Conservation (phyloP, 2,329 filamentous ascomycete species). For the Stachybotrys chartarum region DNA sequence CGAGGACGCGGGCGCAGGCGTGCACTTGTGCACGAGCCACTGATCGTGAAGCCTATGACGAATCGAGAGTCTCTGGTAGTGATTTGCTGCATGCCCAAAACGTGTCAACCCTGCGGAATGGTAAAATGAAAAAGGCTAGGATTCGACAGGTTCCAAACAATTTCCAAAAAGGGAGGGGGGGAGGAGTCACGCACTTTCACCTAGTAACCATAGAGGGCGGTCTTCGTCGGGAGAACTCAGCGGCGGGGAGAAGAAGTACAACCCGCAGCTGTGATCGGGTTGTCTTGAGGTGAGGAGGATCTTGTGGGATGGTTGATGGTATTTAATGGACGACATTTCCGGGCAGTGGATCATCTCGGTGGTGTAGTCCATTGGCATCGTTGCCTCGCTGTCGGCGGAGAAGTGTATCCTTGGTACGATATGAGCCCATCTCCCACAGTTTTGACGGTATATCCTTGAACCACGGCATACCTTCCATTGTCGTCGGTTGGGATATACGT, state of each 20-base stretch:
- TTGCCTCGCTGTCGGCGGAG: not conserved
- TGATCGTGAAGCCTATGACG: slow-evolving; percentile 15
- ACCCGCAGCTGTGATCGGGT: slow-evolving; percentile 19
- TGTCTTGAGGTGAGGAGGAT: slow-evolving; percentile 35
- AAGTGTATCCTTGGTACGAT: not conserved
- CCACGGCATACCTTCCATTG: slow-evolving; percentile 27
- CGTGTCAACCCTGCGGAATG: not conserved
- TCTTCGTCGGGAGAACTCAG: slow-evolving; percentile 17
- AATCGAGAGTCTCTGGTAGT: slow-evolving; percentile 23
- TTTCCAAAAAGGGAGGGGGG: not conserved
- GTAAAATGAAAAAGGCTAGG: not conserved
- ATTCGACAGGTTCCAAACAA: not conserved
- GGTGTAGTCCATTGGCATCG: slow-evolving; percentile 2
- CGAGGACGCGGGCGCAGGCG: slow-evolving; percentile 31
- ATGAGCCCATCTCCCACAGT: not conserved
- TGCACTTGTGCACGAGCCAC: slow-evolving; percentile 31
- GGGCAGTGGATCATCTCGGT: slow-evolving; percentile 29
- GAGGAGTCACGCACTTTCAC: slow-evolving; percentile 18
- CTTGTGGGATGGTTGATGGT: slow-evolving; percentile 32
- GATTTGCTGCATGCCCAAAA: slow-evolving; percentile 14
- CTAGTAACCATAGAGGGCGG: slow-evolving; percentile 30
- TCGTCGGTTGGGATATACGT: slow-evolving; percentile 35
- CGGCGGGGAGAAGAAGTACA: slow-evolving; percentile 31
- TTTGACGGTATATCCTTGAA: not conserved
- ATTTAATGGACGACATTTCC: slow-evolving; percentile 40